Evolutionary conservation across 192 early-diverging fungal genomes (phyloP), one percentile per base, ranked within the genome.

Genomic region (Coemansia biformis): DNA sequence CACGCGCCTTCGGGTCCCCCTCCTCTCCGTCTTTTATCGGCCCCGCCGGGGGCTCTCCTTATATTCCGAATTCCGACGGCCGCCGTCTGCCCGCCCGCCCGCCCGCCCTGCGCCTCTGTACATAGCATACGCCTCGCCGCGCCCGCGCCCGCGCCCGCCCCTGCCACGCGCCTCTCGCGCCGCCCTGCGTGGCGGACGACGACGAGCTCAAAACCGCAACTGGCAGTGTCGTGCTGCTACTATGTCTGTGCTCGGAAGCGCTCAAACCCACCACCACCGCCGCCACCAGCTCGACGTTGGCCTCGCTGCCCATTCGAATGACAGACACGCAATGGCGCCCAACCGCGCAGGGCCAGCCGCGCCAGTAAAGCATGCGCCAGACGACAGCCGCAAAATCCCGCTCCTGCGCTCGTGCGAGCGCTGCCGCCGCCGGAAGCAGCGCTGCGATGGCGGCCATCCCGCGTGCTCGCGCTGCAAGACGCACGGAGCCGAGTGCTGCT

Each of bases 371-470:
- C 31, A 32, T 13, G 19, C 31, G 11, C 22, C 15, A 28, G 24
- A 3, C 2, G 43, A 13, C 5, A 28, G 40, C 9, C 48, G 48
- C 10, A 3, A 3, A 9, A 74, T 74, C 10, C 70, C 70, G 24
- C 30, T 74, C 16, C 50, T 74, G 4, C 48, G 70, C 34, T 66
- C 70, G 14, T 74, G 70, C 51, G 70, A 74, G 42, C 39, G 62
- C 10, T 74, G 70, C 48, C 53, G 70, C 4, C 43, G 63, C 13
- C 63, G 70, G 40, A 74, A 74, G 51, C 63, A 66, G 48, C 43
- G 54, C 23, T 74, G 70, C 50, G 70, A 66, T 35, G 70, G 70
- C n/a, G 63, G 61, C 32, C 62, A 74, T 46, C 70, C 70, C 0
- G 33, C 35, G 9, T 74, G 70, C 40, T 55, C 54, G 5, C 53